These are phyloP conservation scores for Poa annua DNA, from an alignment of 176 grass and related monocot genomes.

Conservation along the genomic window DNA sequence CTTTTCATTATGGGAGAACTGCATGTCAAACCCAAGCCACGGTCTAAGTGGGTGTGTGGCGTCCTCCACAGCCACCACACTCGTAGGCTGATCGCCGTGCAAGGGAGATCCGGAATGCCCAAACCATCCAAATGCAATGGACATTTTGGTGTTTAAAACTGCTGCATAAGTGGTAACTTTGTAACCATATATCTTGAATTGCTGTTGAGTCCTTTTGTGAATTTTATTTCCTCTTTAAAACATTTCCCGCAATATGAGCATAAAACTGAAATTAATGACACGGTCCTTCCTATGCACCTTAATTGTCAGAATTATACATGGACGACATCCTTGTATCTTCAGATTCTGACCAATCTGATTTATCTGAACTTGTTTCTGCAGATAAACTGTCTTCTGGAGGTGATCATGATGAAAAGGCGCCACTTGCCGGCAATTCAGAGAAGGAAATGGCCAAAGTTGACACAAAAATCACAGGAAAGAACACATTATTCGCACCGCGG, in stretches of 20 bases:
- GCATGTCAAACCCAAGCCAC: too few species aligned
- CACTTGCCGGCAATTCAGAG: slow-evolving; percentile 22
- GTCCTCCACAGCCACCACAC: too few species aligned
- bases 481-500: slow-evolving; percentile 70
- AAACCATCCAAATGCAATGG: too few species aligned
- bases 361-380: slow-evolving; percentile 27
- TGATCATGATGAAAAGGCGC: slow-evolving; percentile 41
- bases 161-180: too few species aligned
- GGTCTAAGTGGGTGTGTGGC: too few species aligned
- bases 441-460: slow-evolving; percentile 43
- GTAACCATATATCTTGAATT: neutral
- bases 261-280: neutral
- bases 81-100: too few species aligned
- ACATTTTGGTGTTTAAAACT: too few species aligned
- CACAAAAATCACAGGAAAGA: slow-evolving; percentile 49
- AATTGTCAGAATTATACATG: neutral
- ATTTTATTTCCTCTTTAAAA: neutral
- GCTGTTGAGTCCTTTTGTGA: neutral
- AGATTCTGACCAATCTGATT: slow-evolving; percentile 3
- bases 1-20: too few species aligned
- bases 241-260: neutral
- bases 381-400: slow-evolving; percentile 49
- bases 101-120: too few species aligned
- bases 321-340: slow-evolving; percentile 19
- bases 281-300: neutral